A percentile compares a stretch with the other conserved stretches of the same genome.
phyloP scores from a whole-genome alignment of 1,284 basidiomycete species.

The Ganoderma lingzhi region DNA sequence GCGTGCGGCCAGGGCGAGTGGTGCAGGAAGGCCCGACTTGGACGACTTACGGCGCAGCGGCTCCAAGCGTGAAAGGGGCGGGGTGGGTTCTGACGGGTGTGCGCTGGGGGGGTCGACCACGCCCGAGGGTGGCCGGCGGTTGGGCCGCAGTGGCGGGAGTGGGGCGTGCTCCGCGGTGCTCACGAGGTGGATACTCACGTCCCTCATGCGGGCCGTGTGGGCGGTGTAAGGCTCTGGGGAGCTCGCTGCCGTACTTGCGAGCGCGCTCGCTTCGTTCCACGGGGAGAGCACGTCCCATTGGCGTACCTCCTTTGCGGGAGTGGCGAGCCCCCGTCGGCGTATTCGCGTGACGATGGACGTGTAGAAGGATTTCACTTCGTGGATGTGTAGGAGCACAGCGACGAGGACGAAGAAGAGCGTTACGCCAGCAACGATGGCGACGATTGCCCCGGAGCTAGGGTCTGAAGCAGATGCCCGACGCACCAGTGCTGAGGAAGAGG shows the following conservation, averaged over 20 bases:
- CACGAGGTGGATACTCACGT: constrained; percentile 4
- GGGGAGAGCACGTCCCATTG: constrained; percentile 5
- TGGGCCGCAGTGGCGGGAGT: constrained; percentile 6
- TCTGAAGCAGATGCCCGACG: constrained; percentile 7
- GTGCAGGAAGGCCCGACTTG: neutral
- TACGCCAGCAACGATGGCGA: neutral
- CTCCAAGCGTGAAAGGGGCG: constrained; percentile 12
- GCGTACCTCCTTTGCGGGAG: constrained; percentile 8
- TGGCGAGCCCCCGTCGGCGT: neutral
- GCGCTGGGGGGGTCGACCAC: neutral
- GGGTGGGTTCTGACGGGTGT: neutral
- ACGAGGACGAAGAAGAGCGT: constrained; percentile 4
- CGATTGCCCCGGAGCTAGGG: neutral
- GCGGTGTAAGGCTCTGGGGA: neutral
- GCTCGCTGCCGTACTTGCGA: constrained; percentile 2
- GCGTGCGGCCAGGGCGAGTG: neutral
- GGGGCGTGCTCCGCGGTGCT: constrained; percentile 5
- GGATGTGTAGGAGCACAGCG: neutral
- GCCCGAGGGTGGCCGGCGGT: constrained; percentile 8
- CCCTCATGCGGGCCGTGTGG: constrained; percentile 3
- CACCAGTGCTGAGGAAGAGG: neutral
- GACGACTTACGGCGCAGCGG: constrained; percentile 29
- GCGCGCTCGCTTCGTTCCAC: constrained; percentile 1
- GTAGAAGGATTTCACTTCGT: neutral
- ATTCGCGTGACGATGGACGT: neutral